Evolutionary conservation across 305 asterid genomes (phyloP).

Genomic region (Rubia peregrina): DNA sequence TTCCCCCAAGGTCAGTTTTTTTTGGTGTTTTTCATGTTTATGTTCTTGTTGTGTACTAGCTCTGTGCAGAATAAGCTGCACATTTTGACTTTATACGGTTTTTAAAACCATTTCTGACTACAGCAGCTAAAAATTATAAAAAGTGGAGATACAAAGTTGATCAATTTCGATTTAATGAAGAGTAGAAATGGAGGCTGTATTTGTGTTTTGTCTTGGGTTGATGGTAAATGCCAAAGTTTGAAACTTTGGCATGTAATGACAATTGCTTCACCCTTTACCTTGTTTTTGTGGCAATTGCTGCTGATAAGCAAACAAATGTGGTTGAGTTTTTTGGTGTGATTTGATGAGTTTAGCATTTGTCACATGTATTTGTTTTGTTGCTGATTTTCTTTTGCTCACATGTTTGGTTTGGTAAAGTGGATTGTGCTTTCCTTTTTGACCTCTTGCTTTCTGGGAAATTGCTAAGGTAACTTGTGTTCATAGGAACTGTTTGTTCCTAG

Average conservation of each 20-base stretch:
- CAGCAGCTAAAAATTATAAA: too few species aligned
- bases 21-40: not conserved
- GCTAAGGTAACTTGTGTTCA: not conserved
- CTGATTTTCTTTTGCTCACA: not conserved
- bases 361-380: not conserved
- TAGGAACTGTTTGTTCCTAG: not conserved
- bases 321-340: not conserved
- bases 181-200: not conserved
- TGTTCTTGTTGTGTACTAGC: not conserved
- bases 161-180: not conserved
- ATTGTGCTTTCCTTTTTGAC: not conserved
- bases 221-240: slow-evolving; percentile 5
- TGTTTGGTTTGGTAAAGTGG: not conserved
- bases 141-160: not conserved
- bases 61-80: too few species aligned
- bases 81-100: too few species aligned
- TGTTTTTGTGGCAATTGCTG: not conserved
- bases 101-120: too few species aligned
- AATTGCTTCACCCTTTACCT: slow-evolving; percentile 16
- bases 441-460: slow-evolving; percentile 1
- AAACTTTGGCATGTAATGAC: slow-evolving; percentile 25
- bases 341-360: not conserved
- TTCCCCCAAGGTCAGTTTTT: slow-evolving; percentile 31
- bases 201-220: not conserved
- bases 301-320: not conserved